Base-by-base conservation (phyloP, 768 basidiomycete genomes). In the Tylopilus vinaceipallidus region DNA sequence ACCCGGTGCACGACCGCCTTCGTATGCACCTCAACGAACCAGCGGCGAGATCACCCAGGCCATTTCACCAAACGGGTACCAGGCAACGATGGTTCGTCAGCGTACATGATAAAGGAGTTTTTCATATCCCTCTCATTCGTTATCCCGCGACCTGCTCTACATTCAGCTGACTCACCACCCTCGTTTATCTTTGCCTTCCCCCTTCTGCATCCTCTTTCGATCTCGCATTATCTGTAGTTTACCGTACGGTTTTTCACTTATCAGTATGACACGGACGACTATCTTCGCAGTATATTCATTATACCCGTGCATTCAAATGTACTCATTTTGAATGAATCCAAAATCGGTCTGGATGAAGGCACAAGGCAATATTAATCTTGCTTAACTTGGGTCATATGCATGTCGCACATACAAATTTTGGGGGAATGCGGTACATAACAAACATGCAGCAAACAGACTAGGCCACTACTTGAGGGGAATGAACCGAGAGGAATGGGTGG, bases 391-490 rank as follows among this genome's bases (percentile, higher is more conserved):
- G n/a, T n/a, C 42, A 47, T 51, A 60, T 61, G 70, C 72, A 69
- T 70, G 50, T 49, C 55, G 68, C 74, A n/a, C n/a, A 75, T 73
- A 57, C 38, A 45, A 53, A 68, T 71, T 75, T 75, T 66, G 59
- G 23, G 52, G 41, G 45, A 56, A 55, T 40, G 56, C 40, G 22
- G 54, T 53, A 57, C 55, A 54, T 50, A 49, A 55, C 56, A 56
- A 58, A 64, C 63, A 66, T 59, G 65, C 45, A 51, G 46, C 49
- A 49, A 36, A 19, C 47, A n/a, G n/a, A 46, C 37, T 26, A 56
- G 52, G 47, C 48, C 61, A 73, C 82, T 92, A 97, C 83, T 95
- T 97, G 82, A 97, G 93, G 70, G 94, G 94, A 69, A 98, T 95
- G 75, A 88, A 88, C 64, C 87, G 84, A 66, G 88, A 91, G 47